Conservation (phyloP, 805 yeast species). For the Metschnikowia shivogae region DNA sequence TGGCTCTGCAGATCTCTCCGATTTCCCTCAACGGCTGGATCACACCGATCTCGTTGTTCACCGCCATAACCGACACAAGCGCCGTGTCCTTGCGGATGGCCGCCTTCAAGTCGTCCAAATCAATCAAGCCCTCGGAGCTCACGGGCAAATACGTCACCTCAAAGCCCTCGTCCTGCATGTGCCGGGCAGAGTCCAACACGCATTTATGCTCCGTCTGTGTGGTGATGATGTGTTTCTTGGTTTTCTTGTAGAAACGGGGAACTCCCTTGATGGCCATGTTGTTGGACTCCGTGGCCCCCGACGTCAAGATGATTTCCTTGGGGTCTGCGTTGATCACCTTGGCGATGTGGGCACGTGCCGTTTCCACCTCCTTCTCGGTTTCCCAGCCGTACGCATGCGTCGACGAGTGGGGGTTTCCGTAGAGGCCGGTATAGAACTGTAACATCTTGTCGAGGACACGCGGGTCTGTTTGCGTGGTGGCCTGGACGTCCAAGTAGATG, state of each 20-base stretch:
- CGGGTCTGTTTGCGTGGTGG: slow-evolving; percentile 98
- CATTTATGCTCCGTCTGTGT: slow-evolving; percentile 98
- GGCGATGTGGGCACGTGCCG: slow-evolving; percentile 80
- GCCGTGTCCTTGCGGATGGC: slow-evolving; percentile 89
- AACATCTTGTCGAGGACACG: slow-evolving; percentile 88
- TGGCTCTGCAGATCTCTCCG: slow-evolving; percentile 77
- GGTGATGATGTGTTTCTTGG: slow-evolving; percentile 91
- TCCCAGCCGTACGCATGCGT: slow-evolving; percentile 99
- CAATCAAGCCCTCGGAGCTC: slow-evolving; percentile 70
- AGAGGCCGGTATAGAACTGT: slow-evolving; percentile 82
- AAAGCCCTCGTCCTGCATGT: slow-evolving; percentile 93
- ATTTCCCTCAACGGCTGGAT: slow-evolving; percentile 94
- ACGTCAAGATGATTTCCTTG: slow-evolving; percentile 92
- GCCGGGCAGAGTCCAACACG: slow-evolving; percentile 94
- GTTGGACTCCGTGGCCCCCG: slow-evolving; percentile 97
- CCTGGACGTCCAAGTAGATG: slow-evolving; percentile 94
- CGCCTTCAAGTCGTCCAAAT: slow-evolving; percentile 69
- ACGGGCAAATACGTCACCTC: slow-evolving; percentile 94
- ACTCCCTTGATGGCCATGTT: slow-evolving; percentile 96
- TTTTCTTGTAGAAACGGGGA: slow-evolving; percentile 83
- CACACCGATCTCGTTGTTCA: slow-evolving; percentile 97
- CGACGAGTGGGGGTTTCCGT: slow-evolving; percentile 96
- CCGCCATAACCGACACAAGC: slow-evolving; percentile 92
- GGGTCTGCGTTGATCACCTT: slow-evolving; percentile 87
- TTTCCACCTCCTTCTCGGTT: slow-evolving; percentile 86